Percentiles rank a stretch among this genome's conserved stretches.
phyloP scores from a whole-genome alignment of 495 filamentous ascomycete species.

The Penicillium lagena region DNA sequence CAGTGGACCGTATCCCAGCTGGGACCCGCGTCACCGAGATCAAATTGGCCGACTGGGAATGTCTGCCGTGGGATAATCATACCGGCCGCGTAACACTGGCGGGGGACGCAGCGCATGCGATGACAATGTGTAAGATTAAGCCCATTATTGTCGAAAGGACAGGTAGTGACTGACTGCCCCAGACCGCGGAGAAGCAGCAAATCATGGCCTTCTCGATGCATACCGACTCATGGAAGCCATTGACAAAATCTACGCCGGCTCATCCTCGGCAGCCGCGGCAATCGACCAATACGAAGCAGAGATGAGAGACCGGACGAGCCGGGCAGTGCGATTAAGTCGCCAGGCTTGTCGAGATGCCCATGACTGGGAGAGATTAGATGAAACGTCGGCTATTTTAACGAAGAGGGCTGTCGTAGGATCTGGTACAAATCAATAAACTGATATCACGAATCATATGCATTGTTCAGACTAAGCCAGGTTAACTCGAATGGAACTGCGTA shows the following conservation, averaged over 20 bases:
- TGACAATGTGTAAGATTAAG: constrained; percentile 34
- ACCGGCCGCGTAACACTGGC: constrained; percentile 28
- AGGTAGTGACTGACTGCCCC: too few relatives aligned
- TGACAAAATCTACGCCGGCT: constrained; percentile 4
- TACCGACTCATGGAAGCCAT: constrained; percentile 30
- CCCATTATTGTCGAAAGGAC: too few relatives aligned
- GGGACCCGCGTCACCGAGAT: constrained; percentile 43
- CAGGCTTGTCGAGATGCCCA: constrained; percentile 61
- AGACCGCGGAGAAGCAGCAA: constrained; percentile 52
- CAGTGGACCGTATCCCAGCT: constrained; percentile 31
- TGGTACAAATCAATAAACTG: too few relatives aligned
- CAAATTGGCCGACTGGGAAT: constrained; percentile 51
- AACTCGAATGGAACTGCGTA: too few relatives aligned
- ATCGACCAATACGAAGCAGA: constrained; percentile 46
- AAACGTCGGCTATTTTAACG: constrained; percentile 19
- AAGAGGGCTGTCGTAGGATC: constrained; percentile 11
- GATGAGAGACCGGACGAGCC: constrained; percentile 40
- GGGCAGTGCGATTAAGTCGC: constrained; percentile 49
- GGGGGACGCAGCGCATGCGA: constrained; percentile 50
- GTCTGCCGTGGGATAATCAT: constrained; percentile 21
- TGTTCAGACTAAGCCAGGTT: too few relatives aligned
- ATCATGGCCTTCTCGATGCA: constrained; percentile 51
- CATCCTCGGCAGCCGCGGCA: constrained; percentile 15
- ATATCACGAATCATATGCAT: too few relatives aligned
- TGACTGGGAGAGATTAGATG: constrained; percentile 36